phyloP scores from a whole-genome alignment of 371 early-diverging fungal species.

The Capniomyces stellatus region DNA sequence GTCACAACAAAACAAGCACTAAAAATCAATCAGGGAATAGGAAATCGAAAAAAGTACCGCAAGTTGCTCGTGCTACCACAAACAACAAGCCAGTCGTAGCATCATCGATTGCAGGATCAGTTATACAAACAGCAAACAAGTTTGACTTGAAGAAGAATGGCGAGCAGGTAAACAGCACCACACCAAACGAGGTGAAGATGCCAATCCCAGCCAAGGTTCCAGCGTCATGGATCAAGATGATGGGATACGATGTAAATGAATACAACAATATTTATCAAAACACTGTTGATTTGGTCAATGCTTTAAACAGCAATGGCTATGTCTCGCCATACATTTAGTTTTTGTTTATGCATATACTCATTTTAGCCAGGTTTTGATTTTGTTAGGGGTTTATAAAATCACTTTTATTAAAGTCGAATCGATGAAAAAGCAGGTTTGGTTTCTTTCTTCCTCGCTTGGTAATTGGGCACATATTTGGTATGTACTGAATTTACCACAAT shows the following conservation, averaged over 20 bases:
- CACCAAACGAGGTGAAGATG: background rate
- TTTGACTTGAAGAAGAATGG: too few relatives aligned
- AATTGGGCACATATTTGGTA: too few relatives aligned
- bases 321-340: constrained; percentile 1
- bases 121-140: background rate
- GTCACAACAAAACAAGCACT: background rate
- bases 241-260: background rate
- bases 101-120: background rate
- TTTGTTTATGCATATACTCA: too few relatives aligned
- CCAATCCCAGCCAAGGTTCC: background rate
- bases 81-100: background rate
- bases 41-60: background rate
- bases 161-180: too few relatives aligned
- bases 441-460: too few relatives aligned
- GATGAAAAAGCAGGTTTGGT: too few relatives aligned
- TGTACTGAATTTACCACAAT: too few relatives aligned
- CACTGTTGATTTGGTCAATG: background rate
- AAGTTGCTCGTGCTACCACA: background rate
- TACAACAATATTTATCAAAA: background rate
- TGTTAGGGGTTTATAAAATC: too few relatives aligned
- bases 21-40: background rate
- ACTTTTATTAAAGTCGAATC: too few relatives aligned
- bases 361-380: too few relatives aligned
- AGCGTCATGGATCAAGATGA: background rate
- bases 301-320: background rate